Base-by-base conservation (phyloP, 176 grass and related monocot species). In the Canna indica region DNA sequence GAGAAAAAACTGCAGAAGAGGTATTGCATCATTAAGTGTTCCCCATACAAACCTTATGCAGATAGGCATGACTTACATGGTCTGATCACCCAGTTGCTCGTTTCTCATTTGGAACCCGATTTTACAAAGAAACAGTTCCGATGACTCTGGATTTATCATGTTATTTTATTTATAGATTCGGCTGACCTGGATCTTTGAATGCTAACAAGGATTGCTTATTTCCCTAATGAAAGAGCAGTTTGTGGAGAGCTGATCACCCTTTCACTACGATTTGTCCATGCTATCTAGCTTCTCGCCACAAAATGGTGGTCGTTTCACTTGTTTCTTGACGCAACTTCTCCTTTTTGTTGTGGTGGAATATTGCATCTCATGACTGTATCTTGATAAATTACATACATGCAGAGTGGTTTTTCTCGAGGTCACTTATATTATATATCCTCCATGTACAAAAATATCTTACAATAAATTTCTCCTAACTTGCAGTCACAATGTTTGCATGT, bases 21-120 rank as follows among this genome's bases (percentile, higher is more conserved):
- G 94, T 38, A 85, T 82, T 18, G 89, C 86, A 0, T 83, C 89
- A 2, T 25, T 99, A 74, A 87, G 82, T 36, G 75, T 99, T 73
- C 89, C 89, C 14, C 84, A 85, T 74, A 87, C 86, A 15, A 87
- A 84, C 77, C 73, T 93, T 72, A 92, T 99, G 94, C 94, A 80
- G 76, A 89, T 93, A n/a, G 82, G 83, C 20, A 99, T 99, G 94
- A 90, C 91, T 31, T 90, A 93, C 89, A 99, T 99, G 94, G 89
- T 93, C 5, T 99, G 83, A 81, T 47, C 38, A 59, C 52, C 41
- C 25, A 3, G 4, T 47, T 24, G 45, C 13, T 34, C 0, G 29
- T 18, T 75, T 79, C 77, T 72, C 47, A 2, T 62, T 69, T 80
- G 54, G 15, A 39, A 67, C 30, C 25, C 22, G 31, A 17, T 15